phyloP scores from a whole-genome alignment of 2,329 filamentous ascomycete species.

The Celoporthe dispersa region DNA sequence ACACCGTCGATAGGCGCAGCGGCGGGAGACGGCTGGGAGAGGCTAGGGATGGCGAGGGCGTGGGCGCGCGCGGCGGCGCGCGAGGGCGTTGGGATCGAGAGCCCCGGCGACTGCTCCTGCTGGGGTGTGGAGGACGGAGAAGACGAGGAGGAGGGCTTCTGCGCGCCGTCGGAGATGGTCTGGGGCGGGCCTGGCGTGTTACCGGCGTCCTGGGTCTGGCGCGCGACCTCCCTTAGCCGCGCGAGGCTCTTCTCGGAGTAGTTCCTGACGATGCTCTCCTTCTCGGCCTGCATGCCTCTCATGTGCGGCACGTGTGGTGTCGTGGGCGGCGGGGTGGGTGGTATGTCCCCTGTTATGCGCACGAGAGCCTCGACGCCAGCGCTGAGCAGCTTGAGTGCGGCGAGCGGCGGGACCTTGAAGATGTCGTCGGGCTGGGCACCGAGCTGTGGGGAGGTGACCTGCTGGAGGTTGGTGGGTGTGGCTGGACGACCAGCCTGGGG shows the following conservation, averaged over 20 bases:
- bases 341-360: conserved; percentile 75
- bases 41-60: conserved; percentile 31
- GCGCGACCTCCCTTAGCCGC: conserved; percentile 48
- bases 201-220: conserved; percentile 35
- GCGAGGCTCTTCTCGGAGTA: conserved; percentile 60
- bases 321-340: conserved; percentile 74
- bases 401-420: conserved; percentile 71
- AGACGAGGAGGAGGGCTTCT: not conserved
- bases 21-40: conserved; percentile 6
- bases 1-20: conserved; percentile 57
- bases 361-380: conserved; percentile 73
- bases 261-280: conserved; percentile 62
- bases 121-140: conserved; percentile 1
- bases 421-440: conserved; percentile 62
- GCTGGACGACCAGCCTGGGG: conserved; percentile 37
- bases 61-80: conserved; percentile 26
- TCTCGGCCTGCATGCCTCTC: conserved; percentile 65
- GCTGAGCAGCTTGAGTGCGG: conserved; percentile 80
- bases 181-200: conserved; percentile 22
- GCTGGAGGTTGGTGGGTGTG: conserved; percentile 33
- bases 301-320: conserved; percentile 67
- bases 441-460: conserved; percentile 35
- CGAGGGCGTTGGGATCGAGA: conserved; percentile 13
- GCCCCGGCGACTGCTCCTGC: conserved; percentile 17
- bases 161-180: conserved; percentile 2